phyloP scores from a whole-genome alignment of 768 basidiomycete species.

The Suillus alpinus region DNA sequence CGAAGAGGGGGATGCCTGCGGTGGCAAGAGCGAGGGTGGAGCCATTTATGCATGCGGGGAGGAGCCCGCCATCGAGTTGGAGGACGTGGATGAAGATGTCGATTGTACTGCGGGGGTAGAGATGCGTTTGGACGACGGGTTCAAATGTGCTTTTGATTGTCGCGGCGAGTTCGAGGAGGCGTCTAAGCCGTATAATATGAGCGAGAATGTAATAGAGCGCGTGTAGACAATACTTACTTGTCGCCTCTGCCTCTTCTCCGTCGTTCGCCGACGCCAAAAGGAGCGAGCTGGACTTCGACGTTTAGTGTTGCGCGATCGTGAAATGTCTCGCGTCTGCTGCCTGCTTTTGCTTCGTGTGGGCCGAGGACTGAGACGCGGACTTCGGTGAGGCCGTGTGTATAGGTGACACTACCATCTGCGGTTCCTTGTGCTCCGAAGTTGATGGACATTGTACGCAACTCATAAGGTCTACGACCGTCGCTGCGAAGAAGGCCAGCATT shows the following conservation, averaged over 20 bases:
- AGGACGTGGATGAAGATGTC: slow-evolving; percentile 91
- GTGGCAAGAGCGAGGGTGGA: slow-evolving; percentile 89
- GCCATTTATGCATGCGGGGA: slow-evolving; percentile 91
- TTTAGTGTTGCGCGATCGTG: slow-evolving; percentile 89
- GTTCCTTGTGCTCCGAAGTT: slow-evolving; percentile 69
- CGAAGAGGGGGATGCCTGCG: slow-evolving; percentile 86
- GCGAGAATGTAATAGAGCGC: slow-evolving; percentile 1
- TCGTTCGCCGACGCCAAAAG: slow-evolving; percentile 83
- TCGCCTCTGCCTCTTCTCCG: slow-evolving; percentile 77
- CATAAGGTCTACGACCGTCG: slow-evolving; percentile 90
- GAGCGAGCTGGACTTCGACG: slow-evolving; percentile 84
- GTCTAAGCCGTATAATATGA: slow-evolving; percentile 44
- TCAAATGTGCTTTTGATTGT: slow-evolving; percentile 94
- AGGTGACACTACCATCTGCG: slow-evolving; percentile 82
- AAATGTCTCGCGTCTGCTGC: slow-evolving; percentile 61
- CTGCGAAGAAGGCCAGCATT: slow-evolving; percentile 88
- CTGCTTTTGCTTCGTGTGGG: slow-evolving; percentile 80
- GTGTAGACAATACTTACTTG: slow-evolving; percentile 58
- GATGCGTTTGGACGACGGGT: slow-evolving; percentile 83
- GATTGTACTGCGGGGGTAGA: slow-evolving; percentile 94
- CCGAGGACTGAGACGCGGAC: slow-evolving; percentile 89
- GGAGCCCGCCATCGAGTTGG: slow-evolving; percentile 89
- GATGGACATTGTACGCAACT: slow-evolving; percentile 80
- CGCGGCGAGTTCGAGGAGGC: slow-evolving; percentile 81
- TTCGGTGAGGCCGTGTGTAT: slow-evolving; percentile 88